These are phyloP conservation scores for Sclerotinia borealis DNA, from an alignment of 2,329 filamentous ascomycete genomes.

Conservation along the genomic window DNA sequence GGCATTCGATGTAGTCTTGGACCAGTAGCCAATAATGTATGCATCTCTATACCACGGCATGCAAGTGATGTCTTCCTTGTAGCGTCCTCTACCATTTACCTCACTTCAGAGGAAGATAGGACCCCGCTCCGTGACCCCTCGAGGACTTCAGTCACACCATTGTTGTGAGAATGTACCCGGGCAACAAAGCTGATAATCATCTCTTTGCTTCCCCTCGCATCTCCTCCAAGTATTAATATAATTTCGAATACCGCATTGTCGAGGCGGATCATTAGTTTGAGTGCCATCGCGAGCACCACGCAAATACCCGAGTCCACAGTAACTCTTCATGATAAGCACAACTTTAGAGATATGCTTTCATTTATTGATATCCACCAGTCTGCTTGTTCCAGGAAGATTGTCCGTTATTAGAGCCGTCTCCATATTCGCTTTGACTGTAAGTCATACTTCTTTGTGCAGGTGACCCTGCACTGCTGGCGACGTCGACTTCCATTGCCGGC, in stretches of 20 bases:
- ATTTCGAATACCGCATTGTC: neutral
- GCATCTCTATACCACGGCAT: neutral
- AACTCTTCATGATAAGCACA: neutral
- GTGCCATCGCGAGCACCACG: neutral
- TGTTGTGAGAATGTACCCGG: neutral
- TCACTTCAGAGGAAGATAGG: neutral
- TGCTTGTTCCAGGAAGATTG: neutral
- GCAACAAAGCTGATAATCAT: neutral
- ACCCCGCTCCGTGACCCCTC: neutral
- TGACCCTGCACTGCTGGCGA: slow-evolving; percentile 15
- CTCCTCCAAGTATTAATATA: neutral
- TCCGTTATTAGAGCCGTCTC: slow-evolving; percentile 2
- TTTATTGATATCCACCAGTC: neutral
- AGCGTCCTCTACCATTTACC: neutral
- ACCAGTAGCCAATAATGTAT: neutral
- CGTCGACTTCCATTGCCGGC: slow-evolving; percentile 5
- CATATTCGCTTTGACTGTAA: slow-evolving; percentile 4
- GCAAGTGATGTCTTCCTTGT: neutral
- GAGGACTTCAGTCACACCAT: neutral
- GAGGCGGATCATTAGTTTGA: neutral
- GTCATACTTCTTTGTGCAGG: neutral
- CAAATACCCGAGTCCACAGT: neutral
- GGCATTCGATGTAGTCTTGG: neutral
- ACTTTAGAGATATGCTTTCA: neutral
- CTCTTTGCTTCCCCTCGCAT: neutral